These are phyloP conservation scores for Suillus spraguei DNA, from an alignment of 768 basidiomycete genomes.

Conservation along the genomic window DNA sequence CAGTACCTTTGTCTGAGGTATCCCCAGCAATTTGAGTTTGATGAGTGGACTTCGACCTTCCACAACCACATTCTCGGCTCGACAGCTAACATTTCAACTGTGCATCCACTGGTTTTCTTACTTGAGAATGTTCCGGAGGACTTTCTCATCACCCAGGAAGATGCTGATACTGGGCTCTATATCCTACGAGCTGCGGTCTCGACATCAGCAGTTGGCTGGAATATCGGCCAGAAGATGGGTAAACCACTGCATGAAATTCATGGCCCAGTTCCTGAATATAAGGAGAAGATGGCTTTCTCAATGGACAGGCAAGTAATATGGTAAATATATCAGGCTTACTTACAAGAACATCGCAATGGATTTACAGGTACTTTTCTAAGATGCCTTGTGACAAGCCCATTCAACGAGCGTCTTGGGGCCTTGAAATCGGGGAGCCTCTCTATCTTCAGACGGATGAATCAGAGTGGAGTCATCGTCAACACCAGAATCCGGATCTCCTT, in stretches of 20 bases:
- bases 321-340: neutral
- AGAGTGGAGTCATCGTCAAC: constrained; percentile 36
- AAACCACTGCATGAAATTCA: constrained; percentile 49
- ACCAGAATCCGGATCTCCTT: constrained; percentile 37
- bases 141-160: constrained; percentile 45
- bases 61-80: constrained; percentile 45
- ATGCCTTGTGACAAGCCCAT: constrained; percentile 51
- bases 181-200: constrained; percentile 46
- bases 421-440: constrained; percentile 53
- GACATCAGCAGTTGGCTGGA: constrained; percentile 54
- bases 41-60: constrained; percentile 39
- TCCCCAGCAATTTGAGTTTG: constrained; percentile 50
- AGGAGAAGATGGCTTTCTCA: constrained; percentile 49
- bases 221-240: constrained; percentile 48
- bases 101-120: constrained; percentile 44
- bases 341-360: neutral
- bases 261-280: constrained; percentile 50
- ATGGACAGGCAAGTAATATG: constrained; percentile 45
- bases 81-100: constrained; percentile 26
- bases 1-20: constrained; percentile 60
- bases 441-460: constrained; percentile 44
- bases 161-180: constrained; percentile 46
- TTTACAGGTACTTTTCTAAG: constrained; percentile 47
- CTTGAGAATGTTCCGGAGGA: constrained; percentile 57
- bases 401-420: constrained; percentile 53